Percentiles rank a stretch among this genome's conserved stretches.
phyloP scores from a whole-genome alignment of 2,329 filamentous ascomycete species.

The Ophiocordyceps australis region DNA sequence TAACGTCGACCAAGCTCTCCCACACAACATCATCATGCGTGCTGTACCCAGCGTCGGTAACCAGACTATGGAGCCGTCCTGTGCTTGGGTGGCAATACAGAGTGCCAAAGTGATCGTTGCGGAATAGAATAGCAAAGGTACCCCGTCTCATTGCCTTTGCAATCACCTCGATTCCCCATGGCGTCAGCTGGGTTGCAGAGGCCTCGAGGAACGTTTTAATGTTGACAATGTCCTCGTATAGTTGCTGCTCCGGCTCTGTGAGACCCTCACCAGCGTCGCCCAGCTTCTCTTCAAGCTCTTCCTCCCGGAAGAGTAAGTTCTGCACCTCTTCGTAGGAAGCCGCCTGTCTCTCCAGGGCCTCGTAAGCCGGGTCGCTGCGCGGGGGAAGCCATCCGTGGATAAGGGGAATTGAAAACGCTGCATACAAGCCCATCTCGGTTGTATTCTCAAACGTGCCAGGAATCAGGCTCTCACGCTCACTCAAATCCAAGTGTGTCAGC shows the following conservation, averaged over 20 bases:
- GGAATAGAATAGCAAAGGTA: conserved; percentile 76
- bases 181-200: conserved; percentile 76
- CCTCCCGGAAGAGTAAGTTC: conserved; percentile 71
- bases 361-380: conserved; percentile 45
- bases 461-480: conserved; percentile 26
- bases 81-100: conserved; percentile 75
- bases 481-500: conserved; percentile 31
- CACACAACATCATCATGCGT: conserved; percentile 83
- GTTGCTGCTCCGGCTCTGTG: conserved; percentile 53
- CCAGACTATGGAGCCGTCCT: conserved; percentile 58
- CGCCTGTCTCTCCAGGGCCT: conserved; percentile 55
- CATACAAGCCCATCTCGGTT: conserved; percentile 75
- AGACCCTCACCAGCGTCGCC: conserved; percentile 27
- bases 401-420: conserved; percentile 72
- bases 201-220: conserved; percentile 70
- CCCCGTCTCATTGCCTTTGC: conserved; percentile 53
- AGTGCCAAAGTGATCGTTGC: conserved; percentile 94
- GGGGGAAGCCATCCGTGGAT: conserved; percentile 85
- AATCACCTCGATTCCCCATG: conserved; percentile 62
- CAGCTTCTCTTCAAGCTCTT: conserved; percentile 73
- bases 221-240: conserved; percentile 65
- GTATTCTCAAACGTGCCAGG: conserved; percentile 75
- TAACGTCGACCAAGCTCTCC: conserved; percentile 84
- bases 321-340: conserved; percentile 85
- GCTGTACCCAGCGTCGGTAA: conserved; percentile 85